Evolutionary conservation across 2,329 filamentous ascomycete species (phyloP).

Genomic region (Monosporascus ibericus): DNA sequence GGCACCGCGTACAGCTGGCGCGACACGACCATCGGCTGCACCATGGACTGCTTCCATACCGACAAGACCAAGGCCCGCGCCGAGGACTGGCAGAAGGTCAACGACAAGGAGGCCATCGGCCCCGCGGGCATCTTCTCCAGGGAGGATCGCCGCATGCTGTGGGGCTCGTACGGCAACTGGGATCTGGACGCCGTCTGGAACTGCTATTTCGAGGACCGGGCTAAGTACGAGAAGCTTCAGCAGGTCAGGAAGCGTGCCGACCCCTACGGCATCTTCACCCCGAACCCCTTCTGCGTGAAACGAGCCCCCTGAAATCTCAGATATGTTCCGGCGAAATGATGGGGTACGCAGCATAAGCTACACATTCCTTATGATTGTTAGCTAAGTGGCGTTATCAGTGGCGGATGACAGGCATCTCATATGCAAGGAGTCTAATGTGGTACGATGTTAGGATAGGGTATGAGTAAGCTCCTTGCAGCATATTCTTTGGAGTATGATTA

Average conservation of each 20-base stretch:
- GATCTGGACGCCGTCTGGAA: slow-evolving; percentile 31
- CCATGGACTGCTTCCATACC: slow-evolving; percentile 39
- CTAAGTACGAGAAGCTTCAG: slow-evolving; percentile 31
- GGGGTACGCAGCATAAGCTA: too few species aligned
- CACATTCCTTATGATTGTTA: too few species aligned
- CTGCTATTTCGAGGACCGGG: slow-evolving; percentile 29
- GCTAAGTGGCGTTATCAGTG: too few species aligned
- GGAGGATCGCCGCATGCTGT: slow-evolving; percentile 33
- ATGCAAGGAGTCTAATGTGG: too few species aligned
- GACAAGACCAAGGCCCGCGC: slow-evolving; percentile 27
- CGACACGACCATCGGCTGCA: slow-evolving; percentile 33
- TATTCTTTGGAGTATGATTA: too few species aligned
- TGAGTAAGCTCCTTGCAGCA: too few species aligned
- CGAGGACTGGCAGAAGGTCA: slow-evolving; percentile 35
- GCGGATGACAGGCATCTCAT: too few species aligned
- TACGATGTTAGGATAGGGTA: too few species aligned
- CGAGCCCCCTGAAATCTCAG: background rate
- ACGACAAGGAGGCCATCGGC: slow-evolving; percentile 27
- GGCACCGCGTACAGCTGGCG: slow-evolving; percentile 43
- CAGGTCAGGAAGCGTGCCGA: slow-evolving; percentile 26
- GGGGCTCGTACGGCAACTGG: slow-evolving; percentile 34
- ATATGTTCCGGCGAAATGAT: too few species aligned
- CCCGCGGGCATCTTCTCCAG: slow-evolving; percentile 31
- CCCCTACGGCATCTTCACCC: slow-evolving; percentile 22
- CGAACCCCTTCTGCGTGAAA: slow-evolving; percentile 24